Percentiles rank a stretch among this genome's conserved stretches.
Conservation (phyloP, 768 basidiomycete genomes). For the Tulasnella sp. region DNA sequence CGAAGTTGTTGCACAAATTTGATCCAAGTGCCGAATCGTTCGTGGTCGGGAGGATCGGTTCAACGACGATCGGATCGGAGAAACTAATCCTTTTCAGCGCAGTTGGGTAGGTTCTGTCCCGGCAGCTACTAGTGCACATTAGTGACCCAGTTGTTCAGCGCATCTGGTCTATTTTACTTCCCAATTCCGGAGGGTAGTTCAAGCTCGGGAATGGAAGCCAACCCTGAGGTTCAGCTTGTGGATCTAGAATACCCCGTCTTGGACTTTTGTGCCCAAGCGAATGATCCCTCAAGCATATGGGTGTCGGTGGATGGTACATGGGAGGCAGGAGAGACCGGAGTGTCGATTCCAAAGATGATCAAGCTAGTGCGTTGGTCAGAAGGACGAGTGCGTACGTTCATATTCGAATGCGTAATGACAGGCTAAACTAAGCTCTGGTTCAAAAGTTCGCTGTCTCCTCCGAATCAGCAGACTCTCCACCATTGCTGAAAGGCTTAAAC, state of each 20-base stretch:
- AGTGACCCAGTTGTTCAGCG: conserved; percentile 48
- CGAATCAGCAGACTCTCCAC: not conserved
- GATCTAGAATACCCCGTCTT: conserved; percentile 64
- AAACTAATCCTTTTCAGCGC: conserved; percentile 65
- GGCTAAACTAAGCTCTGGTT: not conserved
- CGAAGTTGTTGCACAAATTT: conserved; percentile 31
- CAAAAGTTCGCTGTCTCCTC: not conserved
- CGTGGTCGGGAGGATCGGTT: conserved; percentile 61
- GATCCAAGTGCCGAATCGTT: conserved; percentile 46
- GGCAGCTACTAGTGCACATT: not conserved
- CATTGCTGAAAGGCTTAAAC: conserved; percentile 31
- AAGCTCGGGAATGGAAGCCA: conserved; percentile 34
- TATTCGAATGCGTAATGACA: conserved; percentile 40
- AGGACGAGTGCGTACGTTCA: conserved; percentile 21
- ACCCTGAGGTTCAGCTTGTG: conserved; percentile 44
- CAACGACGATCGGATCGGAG: conserved; percentile 47
- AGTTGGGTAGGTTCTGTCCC: conserved; percentile 61
- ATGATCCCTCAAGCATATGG: conserved; percentile 49
- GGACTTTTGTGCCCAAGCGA: conserved; percentile 53
- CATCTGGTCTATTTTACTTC: conserved; percentile 67
- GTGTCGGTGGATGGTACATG: conserved; percentile 57
- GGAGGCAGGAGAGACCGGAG: conserved; percentile 36
- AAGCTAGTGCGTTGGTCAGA: conserved; percentile 34
- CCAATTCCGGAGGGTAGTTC: conserved; percentile 42
- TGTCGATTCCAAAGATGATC: not conserved